phyloP scores from a whole-genome alignment of 768 basidiomycete genomes.

The Podaxis pistillaris region DNA sequence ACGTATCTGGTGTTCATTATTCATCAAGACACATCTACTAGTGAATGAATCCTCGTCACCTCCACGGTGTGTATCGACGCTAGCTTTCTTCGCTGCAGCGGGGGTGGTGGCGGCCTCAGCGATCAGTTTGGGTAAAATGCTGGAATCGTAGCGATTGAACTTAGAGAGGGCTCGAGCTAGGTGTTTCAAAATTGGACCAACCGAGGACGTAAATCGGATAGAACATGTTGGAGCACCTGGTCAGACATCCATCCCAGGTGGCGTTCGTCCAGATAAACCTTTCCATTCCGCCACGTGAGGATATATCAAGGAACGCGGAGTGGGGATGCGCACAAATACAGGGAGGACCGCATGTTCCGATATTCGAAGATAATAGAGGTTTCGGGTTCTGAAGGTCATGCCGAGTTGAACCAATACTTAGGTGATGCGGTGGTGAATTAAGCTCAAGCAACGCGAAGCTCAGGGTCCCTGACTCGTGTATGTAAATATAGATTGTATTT shows the following conservation, averaged over 20 bases:
- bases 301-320: neutral
- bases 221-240: slow-evolving; percentile 70
- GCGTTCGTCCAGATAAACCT: slow-evolving; percentile 86
- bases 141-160: slow-evolving; percentile 25
- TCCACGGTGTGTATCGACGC: slow-evolving; percentile 83
- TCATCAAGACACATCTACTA: neutral
- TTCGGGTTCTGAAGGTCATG: slow-evolving; percentile 68
- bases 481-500: neutral
- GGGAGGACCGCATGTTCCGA: slow-evolving; percentile 74
- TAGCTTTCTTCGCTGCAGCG: slow-evolving; percentile 57
- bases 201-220: slow-evolving; percentile 78
- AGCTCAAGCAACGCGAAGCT: neutral
- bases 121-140: slow-evolving; percentile 65
- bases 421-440: neutral
- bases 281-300: slow-evolving; percentile 12
- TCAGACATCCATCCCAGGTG: slow-evolving; percentile 95
- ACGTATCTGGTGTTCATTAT: slow-evolving; percentile 52
- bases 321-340: slow-evolving; percentile 54
- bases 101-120: slow-evolving; percentile 48
- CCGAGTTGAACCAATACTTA: neutral
- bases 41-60: slow-evolving; percentile 42
- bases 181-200: slow-evolving; percentile 22
- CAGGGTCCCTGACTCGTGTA: neutral
- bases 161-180: neutral
- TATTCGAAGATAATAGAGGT: slow-evolving; percentile 81